Conservation (phyloP, 805 yeast species). For the Yamadazyma philogaea region DNA sequence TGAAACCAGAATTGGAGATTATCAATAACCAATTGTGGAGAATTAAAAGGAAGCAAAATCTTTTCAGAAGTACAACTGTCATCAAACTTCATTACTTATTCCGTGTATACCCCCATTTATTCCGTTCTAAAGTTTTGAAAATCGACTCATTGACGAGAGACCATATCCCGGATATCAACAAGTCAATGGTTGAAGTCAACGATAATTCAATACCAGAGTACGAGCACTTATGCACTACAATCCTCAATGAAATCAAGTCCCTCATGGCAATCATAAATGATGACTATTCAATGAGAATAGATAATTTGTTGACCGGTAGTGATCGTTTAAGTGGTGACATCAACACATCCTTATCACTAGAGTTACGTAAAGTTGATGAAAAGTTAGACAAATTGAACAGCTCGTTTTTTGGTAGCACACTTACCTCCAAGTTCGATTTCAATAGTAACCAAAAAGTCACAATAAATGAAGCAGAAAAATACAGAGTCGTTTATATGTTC, state of each 20-base stretch:
- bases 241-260: conserved; percentile 34
- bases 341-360: conserved; percentile 65
- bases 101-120: conserved; percentile 11
- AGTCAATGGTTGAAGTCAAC: conserved; percentile 23
- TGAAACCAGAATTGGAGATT: conserved; percentile 2
- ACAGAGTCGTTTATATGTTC: conserved; percentile 38
- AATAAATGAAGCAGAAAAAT: conserved; percentile 29
- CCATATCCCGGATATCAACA: conserved; percentile 10
- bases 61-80: conserved; percentile 10
- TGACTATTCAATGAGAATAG: conserved; percentile 52
- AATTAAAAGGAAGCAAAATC: background rate
- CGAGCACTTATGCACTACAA: conserved; percentile 30
- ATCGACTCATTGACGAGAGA: conserved; percentile 3
- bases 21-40: background rate
- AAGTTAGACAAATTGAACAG: conserved; percentile 41
- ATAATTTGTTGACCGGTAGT: conserved; percentile 56
- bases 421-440: conserved; percentile 14
- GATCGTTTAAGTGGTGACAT: conserved; percentile 73
- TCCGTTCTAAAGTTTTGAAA: background rate
- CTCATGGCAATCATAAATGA: conserved; percentile 36
- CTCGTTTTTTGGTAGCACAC: conserved; percentile 26
- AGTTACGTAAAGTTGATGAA: conserved; percentile 54
- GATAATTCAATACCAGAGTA: conserved; percentile 34
- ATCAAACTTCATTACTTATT: conserved; percentile 11
- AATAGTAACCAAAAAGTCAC: conserved; percentile 7